Base-by-base conservation (phyloP, 2,329 filamentous ascomycete genomes). In the Aspergillus terreus region DNA sequence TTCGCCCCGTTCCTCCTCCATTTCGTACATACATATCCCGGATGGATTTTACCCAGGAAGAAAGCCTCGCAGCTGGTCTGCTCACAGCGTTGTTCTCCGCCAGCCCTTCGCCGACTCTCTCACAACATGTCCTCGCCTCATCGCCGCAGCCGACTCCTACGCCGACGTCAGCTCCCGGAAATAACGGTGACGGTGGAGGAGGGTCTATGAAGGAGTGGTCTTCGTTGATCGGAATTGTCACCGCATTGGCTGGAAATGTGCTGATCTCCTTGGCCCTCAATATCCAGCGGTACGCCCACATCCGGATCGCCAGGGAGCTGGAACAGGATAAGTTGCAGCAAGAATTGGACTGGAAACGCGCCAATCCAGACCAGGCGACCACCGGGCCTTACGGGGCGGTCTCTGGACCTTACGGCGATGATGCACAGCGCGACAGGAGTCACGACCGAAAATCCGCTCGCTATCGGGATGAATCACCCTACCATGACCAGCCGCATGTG, bases 251-350 rank as follows among this genome's bases (percentile, higher is more conserved):
- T 47, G 94, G 94, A 50, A 99, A 99, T 65, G 78, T 96, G 32
- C 81, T 99, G 48, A 97, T 99, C 59, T 95, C 92, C 1, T 85
- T 99, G 57, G 94, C 94, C 11, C 82, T 99, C 55, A 99, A 99
- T 67, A 92, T 95, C 46, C 94, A 99, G 72, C 85, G 94, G 58
- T 97, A 97, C 69, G 92, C 94, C 32, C 94, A 99, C 67, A 90
- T 94, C 51, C 83, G 87, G 51, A 80, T 99, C 55, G 84, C 90
- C 56, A 81, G 85, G 61, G 85, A 92, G 68, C 83, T 81, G 60
- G 78, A 81, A 43, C 79, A 82, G 55, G 75, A 79, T 43, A 79
- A 81, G 47, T 76, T 79, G 54, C 78, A 77, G 44, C 78, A 80
- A 41, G 80, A 76, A 57, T 75, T 79, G 46, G 77, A 79, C n/a